Evolutionary conservation across 495 filamentous ascomycete species (phyloP), one percentile per base, ranked within the genome.

Genomic region (Glonium stellatum): DNA sequence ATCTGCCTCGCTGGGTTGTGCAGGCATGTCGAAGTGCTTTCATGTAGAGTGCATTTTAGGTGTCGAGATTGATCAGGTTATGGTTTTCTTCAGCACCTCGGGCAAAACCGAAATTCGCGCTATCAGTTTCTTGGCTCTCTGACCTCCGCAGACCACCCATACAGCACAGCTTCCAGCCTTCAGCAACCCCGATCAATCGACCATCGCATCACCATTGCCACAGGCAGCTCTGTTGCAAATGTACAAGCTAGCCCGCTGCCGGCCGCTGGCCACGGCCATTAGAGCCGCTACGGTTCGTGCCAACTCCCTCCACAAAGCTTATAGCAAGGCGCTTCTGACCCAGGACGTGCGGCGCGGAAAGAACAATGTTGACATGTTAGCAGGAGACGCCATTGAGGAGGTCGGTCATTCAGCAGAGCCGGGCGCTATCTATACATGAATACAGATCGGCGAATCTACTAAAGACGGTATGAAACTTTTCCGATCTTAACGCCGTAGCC

Each of bases 391-490:
- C 79, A 57, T 60, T 80, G 47, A 78, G 75, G 65, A 77, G 72
- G 64, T 70, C 79, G 55, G 72, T 76, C 62, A 67, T 77, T 68
- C 83, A 86, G 71, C 92, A 96, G 75, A 86, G 85, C 78, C 85
- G 93, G 73, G 85, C 86, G 64, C 83, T 98, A 65, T 92, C 89
- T 63, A 95, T 97, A 66, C 93, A 98, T 79, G 93, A 98, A 77
- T 97, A 96, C 79, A 84, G 91, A 69, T 96, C 93, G 52, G 89
- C 90, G 65, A 85, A 88, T 62, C 84, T 98, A 55, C 80, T 98
- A 67, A 86, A 88, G 76, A 78, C 83, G 76, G 92, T 96, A 81
- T 51, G 48, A 59, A 80, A 55, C 47, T 35, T 59, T 56, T 1
- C 21, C 52, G 31, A 9, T 44, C 15, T 55, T 31, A 52, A 59